Conservation (phyloP, 75 land plant species). For the Picea sitchensis region DNA sequence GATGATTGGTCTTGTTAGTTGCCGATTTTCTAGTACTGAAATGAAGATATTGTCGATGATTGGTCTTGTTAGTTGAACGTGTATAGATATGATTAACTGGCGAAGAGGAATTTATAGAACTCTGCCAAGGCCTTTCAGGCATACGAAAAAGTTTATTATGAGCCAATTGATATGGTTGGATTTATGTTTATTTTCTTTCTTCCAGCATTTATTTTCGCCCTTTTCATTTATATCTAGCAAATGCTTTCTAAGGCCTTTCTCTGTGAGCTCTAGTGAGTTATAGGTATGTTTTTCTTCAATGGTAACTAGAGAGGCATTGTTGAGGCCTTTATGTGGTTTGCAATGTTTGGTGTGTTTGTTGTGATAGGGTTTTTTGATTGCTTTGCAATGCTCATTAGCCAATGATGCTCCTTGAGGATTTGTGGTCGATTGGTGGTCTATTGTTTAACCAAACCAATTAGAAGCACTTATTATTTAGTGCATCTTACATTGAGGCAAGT, state of each 20-base stretch:
- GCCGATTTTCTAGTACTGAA: background rate
- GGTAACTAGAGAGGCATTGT: no score
- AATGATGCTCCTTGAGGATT: slow-evolving; percentile 99
- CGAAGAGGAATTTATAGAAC: slow-evolving; percentile 76
- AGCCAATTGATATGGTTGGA: slow-evolving; percentile 56
- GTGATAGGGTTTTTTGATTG: no score
- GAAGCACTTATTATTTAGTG: slow-evolving; percentile 95
- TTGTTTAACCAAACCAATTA: slow-evolving; percentile 95
- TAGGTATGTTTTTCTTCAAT: no score
- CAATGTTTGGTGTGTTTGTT: no score
- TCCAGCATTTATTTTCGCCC: no score
- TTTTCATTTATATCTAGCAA: no score
- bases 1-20: slow-evolving; percentile 39
- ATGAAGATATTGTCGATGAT: background rate
- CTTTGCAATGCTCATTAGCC: slow-evolving; percentile 32
- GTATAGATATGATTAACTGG: slow-evolving; percentile 84
- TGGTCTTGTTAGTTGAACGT: slow-evolving; percentile 72
- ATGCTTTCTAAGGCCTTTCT: no score
- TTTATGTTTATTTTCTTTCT: no score
- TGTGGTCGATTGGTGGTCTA: slow-evolving; percentile 99
- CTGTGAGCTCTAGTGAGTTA: no score
- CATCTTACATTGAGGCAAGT: slow-evolving; percentile 92
- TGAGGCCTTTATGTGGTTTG: no score
- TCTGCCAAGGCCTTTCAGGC: slow-evolving; percentile 85
- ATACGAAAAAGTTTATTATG: slow-evolving; percentile 70